Conservation (phyloP, 2,329 filamentous ascomycete genomes). For the Ascomycota sp. region DNA sequence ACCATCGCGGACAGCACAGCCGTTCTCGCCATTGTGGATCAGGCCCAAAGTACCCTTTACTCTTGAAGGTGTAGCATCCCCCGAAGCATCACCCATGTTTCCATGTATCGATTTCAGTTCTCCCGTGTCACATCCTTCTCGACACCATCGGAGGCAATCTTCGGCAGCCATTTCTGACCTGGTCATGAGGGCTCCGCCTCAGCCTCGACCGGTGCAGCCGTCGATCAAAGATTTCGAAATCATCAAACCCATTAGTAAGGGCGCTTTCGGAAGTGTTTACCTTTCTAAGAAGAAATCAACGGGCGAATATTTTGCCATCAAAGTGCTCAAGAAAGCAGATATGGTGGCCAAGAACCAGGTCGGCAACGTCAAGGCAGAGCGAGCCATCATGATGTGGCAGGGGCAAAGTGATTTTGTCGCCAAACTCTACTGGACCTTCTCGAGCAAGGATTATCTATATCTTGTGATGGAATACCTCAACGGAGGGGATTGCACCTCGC, state of each 20-base stretch:
- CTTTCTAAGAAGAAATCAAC: constrained; percentile 97
- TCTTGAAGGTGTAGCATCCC: constrained; percentile 54
- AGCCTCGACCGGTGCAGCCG: constrained; percentile 72
- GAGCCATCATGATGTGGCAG: constrained; percentile 99
- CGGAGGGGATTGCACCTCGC: constrained; percentile 85
- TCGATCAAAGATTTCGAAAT: constrained; percentile 99
- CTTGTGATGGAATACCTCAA: constrained; percentile 99
- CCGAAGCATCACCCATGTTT: constrained; percentile 75
- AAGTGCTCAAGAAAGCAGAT: constrained; percentile 96
- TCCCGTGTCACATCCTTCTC: constrained; percentile 36
- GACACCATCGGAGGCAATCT: constrained; percentile 73
- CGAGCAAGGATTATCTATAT: constrained; percentile 96
- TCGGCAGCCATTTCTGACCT: constrained; percentile 65
- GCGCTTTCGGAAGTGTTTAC: constrained; percentile 94
- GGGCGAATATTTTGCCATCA: constrained; percentile 95
- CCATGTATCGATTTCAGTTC: constrained; percentile 66
- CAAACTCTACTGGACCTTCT: constrained; percentile 98
- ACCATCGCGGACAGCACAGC: constrained; percentile 57
- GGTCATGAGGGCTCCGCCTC: constrained; percentile 49
- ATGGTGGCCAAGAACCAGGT: constrained; percentile 99
- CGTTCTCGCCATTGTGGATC: constrained; percentile 73
- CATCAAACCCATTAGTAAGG: constrained; percentile 98
- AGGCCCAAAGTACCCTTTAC: constrained; percentile 49
- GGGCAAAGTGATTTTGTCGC: constrained; percentile 97
- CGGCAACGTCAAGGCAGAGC: constrained; percentile 94